Evolutionary conservation across 495 filamentous ascomycete genomes (phyloP).

Genomic region (Hypoxylon perforatum): DNA sequence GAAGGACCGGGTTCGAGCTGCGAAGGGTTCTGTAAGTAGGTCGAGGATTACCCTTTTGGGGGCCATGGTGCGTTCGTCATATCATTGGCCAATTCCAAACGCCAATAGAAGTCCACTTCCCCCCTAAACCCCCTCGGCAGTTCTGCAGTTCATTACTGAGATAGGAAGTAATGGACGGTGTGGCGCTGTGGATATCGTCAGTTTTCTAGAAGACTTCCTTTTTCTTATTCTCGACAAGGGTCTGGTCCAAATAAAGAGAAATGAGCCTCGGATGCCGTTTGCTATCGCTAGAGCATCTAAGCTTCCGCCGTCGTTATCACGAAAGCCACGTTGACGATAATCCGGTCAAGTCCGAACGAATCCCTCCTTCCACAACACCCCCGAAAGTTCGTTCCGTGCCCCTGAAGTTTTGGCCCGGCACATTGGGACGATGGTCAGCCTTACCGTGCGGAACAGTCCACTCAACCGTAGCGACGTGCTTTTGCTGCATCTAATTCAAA

Average conservation of each 20-base stretch:
- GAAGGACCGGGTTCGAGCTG: neutral
- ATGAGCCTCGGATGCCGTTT: slow-evolving; percentile 6
- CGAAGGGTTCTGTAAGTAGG: neutral
- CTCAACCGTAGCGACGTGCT: slow-evolving; percentile 1
- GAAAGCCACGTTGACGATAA: slow-evolving; percentile 3
- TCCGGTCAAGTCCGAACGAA: slow-evolving; percentile 21
- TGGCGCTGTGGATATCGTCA: slow-evolving; percentile 5
- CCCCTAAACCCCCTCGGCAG: slow-evolving; percentile 8
- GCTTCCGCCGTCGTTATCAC: slow-evolving; percentile 4
- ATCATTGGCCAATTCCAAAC: slow-evolving; percentile 30
- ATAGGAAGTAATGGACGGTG: slow-evolving; percentile 25
- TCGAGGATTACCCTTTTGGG: slow-evolving; percentile 33
- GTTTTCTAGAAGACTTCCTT: slow-evolving; percentile 34
- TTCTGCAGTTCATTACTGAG: slow-evolving; percentile 14
- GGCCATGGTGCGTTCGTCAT: slow-evolving; percentile 23
- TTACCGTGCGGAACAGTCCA: slow-evolving; percentile 16
- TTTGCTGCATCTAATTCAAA: slow-evolving; percentile 21
- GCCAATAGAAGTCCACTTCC: slow-evolving; percentile 1
- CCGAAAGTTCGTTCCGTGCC: neutral
- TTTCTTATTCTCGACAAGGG: neutral
- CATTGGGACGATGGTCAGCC: slow-evolving; percentile 25
- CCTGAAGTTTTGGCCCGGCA: slow-evolving; percentile 4
- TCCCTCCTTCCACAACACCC: slow-evolving; percentile 1
- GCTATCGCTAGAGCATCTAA: neutral
- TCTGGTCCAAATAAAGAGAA: slow-evolving; percentile 22